Percentiles rank a stretch among this genome's conserved stretches.
phyloP scores from a whole-genome alignment of 148 eudicot species.

The Nyssa sinensis region DNA sequence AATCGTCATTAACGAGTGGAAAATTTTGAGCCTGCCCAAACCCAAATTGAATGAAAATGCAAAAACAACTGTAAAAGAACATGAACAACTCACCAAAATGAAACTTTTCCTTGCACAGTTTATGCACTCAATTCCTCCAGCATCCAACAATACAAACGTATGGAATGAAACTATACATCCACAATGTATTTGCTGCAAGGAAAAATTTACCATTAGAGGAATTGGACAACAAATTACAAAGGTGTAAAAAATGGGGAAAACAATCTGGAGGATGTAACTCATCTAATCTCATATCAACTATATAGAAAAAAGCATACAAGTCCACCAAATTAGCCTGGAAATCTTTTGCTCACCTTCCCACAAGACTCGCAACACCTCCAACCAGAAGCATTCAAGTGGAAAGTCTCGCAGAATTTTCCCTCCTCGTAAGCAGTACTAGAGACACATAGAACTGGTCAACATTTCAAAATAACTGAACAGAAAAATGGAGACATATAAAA shows the following conservation, averaged over 20 bases:
- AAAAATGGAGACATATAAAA: neutral
- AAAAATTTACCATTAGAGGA: slow-evolving; percentile 13
- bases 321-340: slow-evolving; percentile 4
- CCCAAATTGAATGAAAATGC: neutral
- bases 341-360: slow-evolving; percentile 55
- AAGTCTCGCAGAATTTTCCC: slow-evolving; percentile 73
- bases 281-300: neutral
- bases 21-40: neutral
- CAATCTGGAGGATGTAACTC: neutral
- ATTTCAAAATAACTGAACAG: neutral
- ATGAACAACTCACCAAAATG: slow-evolving; percentile 50
- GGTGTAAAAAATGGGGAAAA: neutral
- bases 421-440: slow-evolving; percentile 69
- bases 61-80: neutral
- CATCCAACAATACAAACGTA: slow-evolving; percentile 70
- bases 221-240: neutral
- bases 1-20: neutral
- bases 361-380: slow-evolving; percentile 87
- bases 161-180: slow-evolving; percentile 78
- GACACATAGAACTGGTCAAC: slow-evolving; percentile 5
- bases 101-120: slow-evolving; percentile 55
- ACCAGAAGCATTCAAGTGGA: slow-evolving; percentile 65
- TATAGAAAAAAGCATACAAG: neutral
- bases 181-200: slow-evolving; percentile 77
- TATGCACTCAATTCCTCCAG: slow-evolving; percentile 75